Base-by-base conservation (phyloP, 1,284 basidiomycete species). In the Ganoderma lingzhi region DNA sequence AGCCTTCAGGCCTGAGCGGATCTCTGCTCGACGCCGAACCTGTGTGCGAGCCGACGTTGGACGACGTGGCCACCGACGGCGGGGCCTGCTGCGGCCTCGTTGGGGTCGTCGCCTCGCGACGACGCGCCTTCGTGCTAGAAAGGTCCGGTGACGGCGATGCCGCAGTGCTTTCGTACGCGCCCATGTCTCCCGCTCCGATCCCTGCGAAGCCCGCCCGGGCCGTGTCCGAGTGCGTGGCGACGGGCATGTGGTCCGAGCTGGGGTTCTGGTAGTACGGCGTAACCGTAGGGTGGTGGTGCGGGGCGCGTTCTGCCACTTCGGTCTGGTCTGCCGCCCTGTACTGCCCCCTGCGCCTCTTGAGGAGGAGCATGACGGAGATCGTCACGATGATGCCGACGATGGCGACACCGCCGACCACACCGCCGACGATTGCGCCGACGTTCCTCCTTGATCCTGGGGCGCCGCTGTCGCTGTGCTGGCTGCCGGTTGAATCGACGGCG, bases 21-120 rank as follows among this genome's bases (percentile, higher is more conserved):
- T 76, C 73, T 8, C 67, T 48, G 58, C 75, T 76, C 45, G 74
- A 76, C 48, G 69, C 66, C 1, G 66, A 64, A 23, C 56, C 62
- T 3, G 45, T 23, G n/a, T 48, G 61, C 39, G 61, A 62, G 42
- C 60, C 62, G 3, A 42, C 9, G 6, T 32, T 63, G 15, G 58
- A 64, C 41, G 60, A 56, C 32, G 45, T 39, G 1, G 48, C 9
- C 8, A 63, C 32, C 9, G 72, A 70, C 17, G 70, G 61, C 17
- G 73, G 66, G 65, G 71, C 66, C 8, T 51, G 44, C 9, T 64
- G 66, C 23, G 44, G 55, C 55, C 45, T 48, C 41, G 64, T 69
- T 14, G 61, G 68, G 35, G 39, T 41, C 19, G 51, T n/a, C 12
- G 66, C 62, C 64, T 76, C 74, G 23, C 71, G 6, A 5, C 45